Base-by-base conservation (phyloP, 208 protist species). In the Leishmania aethiopica region DNA sequence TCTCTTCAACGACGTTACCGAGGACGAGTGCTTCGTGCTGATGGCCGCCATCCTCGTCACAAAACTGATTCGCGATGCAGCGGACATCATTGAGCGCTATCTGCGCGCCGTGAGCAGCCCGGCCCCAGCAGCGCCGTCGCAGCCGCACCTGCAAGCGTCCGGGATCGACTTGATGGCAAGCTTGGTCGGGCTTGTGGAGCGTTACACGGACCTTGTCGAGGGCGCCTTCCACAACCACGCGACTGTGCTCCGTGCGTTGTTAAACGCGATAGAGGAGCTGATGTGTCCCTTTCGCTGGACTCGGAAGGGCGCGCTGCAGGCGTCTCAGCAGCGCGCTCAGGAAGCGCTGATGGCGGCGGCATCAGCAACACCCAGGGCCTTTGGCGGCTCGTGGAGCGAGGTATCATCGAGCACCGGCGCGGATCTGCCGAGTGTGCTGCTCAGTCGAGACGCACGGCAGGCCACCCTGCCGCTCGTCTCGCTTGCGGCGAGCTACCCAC, bases 261-360 rank as follows among this genome's bases (percentile, higher is more conserved):
- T 66, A 32, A 86, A 96, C 78, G 91, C 87, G 47, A 37, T 94
- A 40, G 86, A 86, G 76, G 88, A 90, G 75, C 51, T 93, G 0
- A 76, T 94, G 66, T 88, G 92, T 51, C 89, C 89, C 7, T 67
- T 85, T 3, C 87, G 83, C 35, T 95, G 92, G 92, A 83, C 82
- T 3, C 84, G 85, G 42, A 83, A 76, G 28, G 88, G 82, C 0
- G 82, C 79, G 47, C 69, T 81, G 83, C 80, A 69, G 73, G 81
- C 77, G 37, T 79, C 67, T 53, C 78, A 80, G 73, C 81, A 77
- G 78, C 86, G 83, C 13, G 79, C 81, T 35, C 84, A 83, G 10
- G 81, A 83, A n/a, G 69, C 80, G 69, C 62, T 78, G 1, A 82
- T 77, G 37, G 73, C 78, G 11, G 64, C 66, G 1, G 62, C 74